Conservation (phyloP, 129 eudicot genomes). For the Arctium lappa region DNA sequence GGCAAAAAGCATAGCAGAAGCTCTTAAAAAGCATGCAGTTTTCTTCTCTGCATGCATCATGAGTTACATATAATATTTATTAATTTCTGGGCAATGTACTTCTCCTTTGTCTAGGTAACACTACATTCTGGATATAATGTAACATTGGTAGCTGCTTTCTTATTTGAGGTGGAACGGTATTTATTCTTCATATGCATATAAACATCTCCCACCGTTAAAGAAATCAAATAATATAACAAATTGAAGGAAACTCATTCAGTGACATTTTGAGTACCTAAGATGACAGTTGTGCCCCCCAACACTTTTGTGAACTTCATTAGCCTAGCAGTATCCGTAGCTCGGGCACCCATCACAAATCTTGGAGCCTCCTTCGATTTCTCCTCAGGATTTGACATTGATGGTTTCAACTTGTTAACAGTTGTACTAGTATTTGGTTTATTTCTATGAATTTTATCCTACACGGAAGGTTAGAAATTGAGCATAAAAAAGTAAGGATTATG, state of each 20-base stretch:
- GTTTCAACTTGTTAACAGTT: conserved; percentile 37
- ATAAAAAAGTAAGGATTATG: not conserved
- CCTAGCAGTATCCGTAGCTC: conserved; percentile 95
- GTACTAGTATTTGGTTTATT: conserved; percentile 42
- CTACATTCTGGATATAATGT: not conserved
- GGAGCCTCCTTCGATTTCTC: conserved; percentile 57
- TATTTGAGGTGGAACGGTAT: not conserved
- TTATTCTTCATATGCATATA: not conserved
- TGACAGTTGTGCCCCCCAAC: conserved; percentile 69
- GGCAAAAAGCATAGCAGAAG: not conserved
- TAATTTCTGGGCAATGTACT: not conserved
- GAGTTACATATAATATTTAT: no score
- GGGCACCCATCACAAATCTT: conserved; percentile 59
- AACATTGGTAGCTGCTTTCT: no score
- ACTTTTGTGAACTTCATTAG: conserved; percentile 85
- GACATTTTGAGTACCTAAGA: conserved; percentile 53
- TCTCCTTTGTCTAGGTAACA: not conserved
- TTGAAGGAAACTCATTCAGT: not conserved
- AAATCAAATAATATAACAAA: not conserved
- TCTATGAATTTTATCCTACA: conserved; percentile 50
- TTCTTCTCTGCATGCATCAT: not conserved
- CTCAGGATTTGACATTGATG: conserved; percentile 45
- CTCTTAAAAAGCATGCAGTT: not conserved
- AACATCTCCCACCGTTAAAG: not conserved
- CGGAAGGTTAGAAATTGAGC: not conserved